Conservation (phyloP, 441 rosid genomes). For the Bruguiera hainesii region DNA sequence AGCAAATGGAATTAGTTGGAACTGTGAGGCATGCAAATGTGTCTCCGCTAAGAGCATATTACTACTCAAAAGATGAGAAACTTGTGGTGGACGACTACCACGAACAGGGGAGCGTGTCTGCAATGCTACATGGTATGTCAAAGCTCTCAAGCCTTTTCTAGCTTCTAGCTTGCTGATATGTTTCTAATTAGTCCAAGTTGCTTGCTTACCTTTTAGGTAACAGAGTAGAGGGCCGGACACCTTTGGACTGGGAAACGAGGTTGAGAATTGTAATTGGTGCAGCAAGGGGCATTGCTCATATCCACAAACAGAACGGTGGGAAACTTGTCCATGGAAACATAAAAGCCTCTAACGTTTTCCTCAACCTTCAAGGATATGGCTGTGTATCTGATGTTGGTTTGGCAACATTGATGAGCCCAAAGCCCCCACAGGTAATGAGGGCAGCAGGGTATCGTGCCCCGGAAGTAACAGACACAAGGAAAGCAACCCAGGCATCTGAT, state of each 20-base stretch:
- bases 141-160: slow-evolving; percentile 4
- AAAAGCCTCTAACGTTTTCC: slow-evolving; percentile 80
- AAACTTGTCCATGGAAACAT: slow-evolving; percentile 83
- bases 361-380: slow-evolving; percentile 50
- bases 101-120: slow-evolving; percentile 52
- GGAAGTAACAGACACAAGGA: slow-evolving; percentile 69
- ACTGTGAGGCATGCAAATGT: slow-evolving; percentile 67
- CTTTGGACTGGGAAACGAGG: slow-evolving; percentile 87
- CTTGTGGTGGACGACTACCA: slow-evolving; percentile 70
- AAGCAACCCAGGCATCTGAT: slow-evolving; percentile 65
- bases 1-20: slow-evolving; percentile 77
- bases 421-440: slow-evolving; percentile 42
- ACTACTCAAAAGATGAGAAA: slow-evolving; percentile 87
- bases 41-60: slow-evolving; percentile 71
- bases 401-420: slow-evolving; percentile 61
- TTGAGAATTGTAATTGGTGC: slow-evolving; percentile 65
- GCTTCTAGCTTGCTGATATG: neutral
- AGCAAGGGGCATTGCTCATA: slow-evolving; percentile 67
- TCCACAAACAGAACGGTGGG: slow-evolving; percentile 59
- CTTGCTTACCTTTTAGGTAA: slow-evolving; percentile 40
- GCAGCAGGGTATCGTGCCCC: slow-evolving; percentile 84
- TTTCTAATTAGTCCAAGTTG: neutral
- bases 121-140: slow-evolving; percentile 62
- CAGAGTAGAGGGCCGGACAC: slow-evolving; percentile 44
- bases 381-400: slow-evolving; percentile 70